phyloP scores from a whole-genome alignment of 805 yeast species.

The Kazachstania psychrophila region DNA sequence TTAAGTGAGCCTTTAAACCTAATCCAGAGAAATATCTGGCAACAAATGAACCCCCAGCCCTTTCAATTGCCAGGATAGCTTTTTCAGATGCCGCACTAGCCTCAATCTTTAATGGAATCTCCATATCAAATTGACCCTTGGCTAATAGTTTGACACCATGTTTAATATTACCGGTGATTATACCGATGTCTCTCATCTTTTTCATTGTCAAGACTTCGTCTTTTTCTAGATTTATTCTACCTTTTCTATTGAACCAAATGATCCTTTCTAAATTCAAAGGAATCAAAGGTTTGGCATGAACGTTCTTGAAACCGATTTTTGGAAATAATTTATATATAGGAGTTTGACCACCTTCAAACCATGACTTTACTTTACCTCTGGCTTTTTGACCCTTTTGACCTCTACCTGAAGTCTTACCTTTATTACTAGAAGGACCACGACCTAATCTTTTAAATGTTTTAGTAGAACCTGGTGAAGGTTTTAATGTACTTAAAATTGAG shows the following conservation, averaged over 20 bases:
- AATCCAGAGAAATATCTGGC: slow-evolving; percentile 62
- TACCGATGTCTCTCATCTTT: slow-evolving; percentile 65
- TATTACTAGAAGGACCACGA: slow-evolving; percentile 89
- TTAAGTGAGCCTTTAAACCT: slow-evolving; percentile 63
- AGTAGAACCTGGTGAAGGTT: slow-evolving; percentile 56
- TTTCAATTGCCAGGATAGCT: slow-evolving; percentile 68
- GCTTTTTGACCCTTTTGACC: slow-evolving; percentile 99
- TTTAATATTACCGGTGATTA: slow-evolving; percentile 58
- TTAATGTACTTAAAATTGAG: slow-evolving; percentile 40
- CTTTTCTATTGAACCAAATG: slow-evolving; percentile 58
- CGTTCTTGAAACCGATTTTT: slow-evolving; percentile 76
- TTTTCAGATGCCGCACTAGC: slow-evolving; percentile 70
- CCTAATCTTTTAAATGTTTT: slow-evolving; percentile 67
- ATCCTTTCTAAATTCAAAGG: slow-evolving; percentile 62
- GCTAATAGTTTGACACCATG: slow-evolving; percentile 81
- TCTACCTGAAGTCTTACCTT: slow-evolving; percentile 92
- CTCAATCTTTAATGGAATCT: slow-evolving; percentile 65
- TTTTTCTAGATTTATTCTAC: slow-evolving; percentile 48
- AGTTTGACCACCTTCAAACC: slow-evolving; percentile 99
- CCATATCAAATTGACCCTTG: slow-evolving; percentile 41
- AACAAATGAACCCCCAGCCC: slow-evolving; percentile 61
- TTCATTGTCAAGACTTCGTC: slow-evolving; percentile 66
- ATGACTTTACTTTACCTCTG: slow-evolving; percentile 76
- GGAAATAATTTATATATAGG: slow-evolving; percentile 80
- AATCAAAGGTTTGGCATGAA: slow-evolving; percentile 42